Conservation (phyloP, 1,284 basidiomycete genomes). For the Pseudozyma sp. region DNA sequence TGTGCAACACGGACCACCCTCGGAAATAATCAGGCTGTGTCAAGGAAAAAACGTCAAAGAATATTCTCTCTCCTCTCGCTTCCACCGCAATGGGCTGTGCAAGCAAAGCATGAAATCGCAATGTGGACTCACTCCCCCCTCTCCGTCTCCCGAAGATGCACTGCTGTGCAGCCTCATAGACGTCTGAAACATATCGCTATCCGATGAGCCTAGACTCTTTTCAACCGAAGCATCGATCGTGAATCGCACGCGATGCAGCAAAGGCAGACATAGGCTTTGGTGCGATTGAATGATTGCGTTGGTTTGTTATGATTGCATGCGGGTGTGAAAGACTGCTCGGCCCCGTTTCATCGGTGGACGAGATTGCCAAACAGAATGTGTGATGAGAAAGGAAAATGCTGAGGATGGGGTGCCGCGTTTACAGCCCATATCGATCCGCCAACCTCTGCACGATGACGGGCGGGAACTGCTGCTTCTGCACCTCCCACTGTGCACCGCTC, state of each 20-base stretch:
- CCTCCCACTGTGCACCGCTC: constrained; percentile 74
- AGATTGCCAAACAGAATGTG: not conserved
- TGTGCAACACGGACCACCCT: constrained; percentile 26
- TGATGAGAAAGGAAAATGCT: not conserved
- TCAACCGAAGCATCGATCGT: too few species aligned
- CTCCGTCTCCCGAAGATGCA: too few species aligned
- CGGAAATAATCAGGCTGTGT: constrained; percentile 1
- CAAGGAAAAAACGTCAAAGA: constrained; percentile 1
- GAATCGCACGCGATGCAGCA: too few species aligned
- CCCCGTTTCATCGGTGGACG: too few species aligned
- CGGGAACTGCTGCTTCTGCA: constrained; percentile 62
- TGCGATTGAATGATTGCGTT: not conserved
- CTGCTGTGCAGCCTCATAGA: too few species aligned
- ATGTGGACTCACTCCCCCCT: too few species aligned
- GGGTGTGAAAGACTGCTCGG: too few species aligned
- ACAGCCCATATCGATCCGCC: constrained; percentile 57
- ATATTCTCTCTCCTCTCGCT: not conserved
- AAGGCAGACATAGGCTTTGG: too few species aligned
- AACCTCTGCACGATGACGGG: constrained; percentile 61
- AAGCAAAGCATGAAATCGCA: too few species aligned
- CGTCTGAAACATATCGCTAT: too few species aligned
- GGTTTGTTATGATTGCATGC: constrained; percentile 1
- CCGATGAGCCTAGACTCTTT: too few species aligned
- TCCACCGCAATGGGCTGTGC: too few species aligned
- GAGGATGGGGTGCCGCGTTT: not conserved